Base-by-base conservation (phyloP, 495 filamentous ascomycete genomes). In the Hyphodiscus hymeniophilus region DNA sequence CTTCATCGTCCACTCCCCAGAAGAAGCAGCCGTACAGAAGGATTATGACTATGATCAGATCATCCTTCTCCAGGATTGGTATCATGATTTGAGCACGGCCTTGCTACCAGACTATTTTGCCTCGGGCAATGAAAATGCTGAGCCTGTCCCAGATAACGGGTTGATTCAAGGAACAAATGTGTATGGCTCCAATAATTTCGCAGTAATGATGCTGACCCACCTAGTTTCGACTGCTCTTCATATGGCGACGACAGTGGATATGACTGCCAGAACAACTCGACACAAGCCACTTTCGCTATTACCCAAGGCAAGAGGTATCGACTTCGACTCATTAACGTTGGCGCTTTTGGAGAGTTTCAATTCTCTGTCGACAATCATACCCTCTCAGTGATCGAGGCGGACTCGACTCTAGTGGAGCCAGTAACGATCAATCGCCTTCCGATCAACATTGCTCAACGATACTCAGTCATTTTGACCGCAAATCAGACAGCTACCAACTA, bases 271-370 rank as follows among this genome's bases (percentile, higher is more conserved):
- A 17, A 56, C 23, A 56, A 56, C 32, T 52, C 52, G 12, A 55
- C 42, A 79, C 71, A 2, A 54, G 67, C 55, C 71, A 79, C 51
- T 55, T 68, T 87, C 10, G 34, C 66, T 1, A 73, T 87, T 1
- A 47, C 79, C 41, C 76, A 86, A 0, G 79, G 78, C 11, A 89
- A 84, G 59, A 91, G 85, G 0, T 91, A 94, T 52, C 69, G 89
- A 24, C 60, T 94, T 39, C 82, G 84, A 3, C 64, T 94, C 47
- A 75, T 89, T 54, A 90, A 85, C 59, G 80, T 85, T 30, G 75
- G 74, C 0, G 82, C 82, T 3, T 75, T 87, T 41, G 73, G 73
- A 3, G 67, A 71, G 22, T 71, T 76, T 38, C 70, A 84, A 57
- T 64, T 89, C 55, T 79, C 80, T 58, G 78, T 89, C 67, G 76